Base-by-base conservation (phyloP, 2,329 filamentous ascomycete species). In the Aspergillus novoparasiticus region DNA sequence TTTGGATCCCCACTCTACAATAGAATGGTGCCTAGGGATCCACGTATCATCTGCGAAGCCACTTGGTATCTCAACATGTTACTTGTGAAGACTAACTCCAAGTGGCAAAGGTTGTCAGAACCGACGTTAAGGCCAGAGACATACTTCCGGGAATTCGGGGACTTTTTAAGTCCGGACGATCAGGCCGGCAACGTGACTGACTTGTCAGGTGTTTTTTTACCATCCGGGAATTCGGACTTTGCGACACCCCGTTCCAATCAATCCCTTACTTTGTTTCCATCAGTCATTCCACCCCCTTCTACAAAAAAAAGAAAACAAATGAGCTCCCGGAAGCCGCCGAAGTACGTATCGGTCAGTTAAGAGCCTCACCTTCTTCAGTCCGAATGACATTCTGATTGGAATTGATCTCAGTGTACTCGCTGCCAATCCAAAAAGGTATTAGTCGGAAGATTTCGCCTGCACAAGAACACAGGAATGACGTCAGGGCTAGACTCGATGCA, bases 401-500 rank as follows among this genome's bases (percentile, higher is more conserved):
- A 11, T 21, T 11, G 30, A 26, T 21, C 51, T 53, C 21, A 68
- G 68, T 68, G 66, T 48, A 61, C 54, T 30, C 66, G 66, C 23
- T 68, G 66, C 45, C 61, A 68, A 48, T 60, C 63, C 36, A 68
- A 60, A 61, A 68, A 67, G 63, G 64, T 66, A 59, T 43, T 21
- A 48, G 36, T 56, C 28, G 11, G 28, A 12, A 34, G 19, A 32
- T 12, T 32, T 21, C 8, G 19, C 16, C 8, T 28, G 14, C 16
- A 8, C 8, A n/a, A 34, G 16, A 8, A n/a, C 39, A 19, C 26
- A 10, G 11, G 14, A 54, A 36, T 65, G 43, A 63, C 48, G 26
- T 16, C 23, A 23, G 4, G 16, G 6, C 46, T 62, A 70, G 68
- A 69, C 68, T 59, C 65, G 68, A 26, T 70, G 68, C 59, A 66